Evolutionary conservation across 78 protist genomes (phyloP).

Genomic region (Fonticula alba): DNA sequence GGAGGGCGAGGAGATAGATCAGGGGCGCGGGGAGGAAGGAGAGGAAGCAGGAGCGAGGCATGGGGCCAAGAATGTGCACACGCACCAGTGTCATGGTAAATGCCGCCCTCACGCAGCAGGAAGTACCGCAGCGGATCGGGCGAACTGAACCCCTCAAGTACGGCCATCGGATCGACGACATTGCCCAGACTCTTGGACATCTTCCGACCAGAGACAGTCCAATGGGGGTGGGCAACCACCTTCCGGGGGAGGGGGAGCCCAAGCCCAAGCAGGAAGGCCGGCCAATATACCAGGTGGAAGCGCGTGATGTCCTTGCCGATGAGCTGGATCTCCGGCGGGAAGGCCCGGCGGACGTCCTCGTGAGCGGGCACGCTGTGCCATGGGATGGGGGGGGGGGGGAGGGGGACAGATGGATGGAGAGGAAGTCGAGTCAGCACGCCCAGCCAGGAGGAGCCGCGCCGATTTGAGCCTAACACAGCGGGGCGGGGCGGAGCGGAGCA

Average conservation of each 20-base stretch:
- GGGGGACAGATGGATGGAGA: too few species aligned
- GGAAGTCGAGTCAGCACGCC: too few species aligned
- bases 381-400: too few species aligned
- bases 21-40: background rate
- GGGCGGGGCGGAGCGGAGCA: background rate
- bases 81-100: constrained; percentile 5
- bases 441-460: background rate
- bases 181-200: too few species aligned
- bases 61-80: background rate
- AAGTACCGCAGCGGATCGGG: constrained; percentile 29
- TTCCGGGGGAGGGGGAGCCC: constrained; percentile 22
- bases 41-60: background rate
- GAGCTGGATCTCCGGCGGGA: constrained; percentile 49
- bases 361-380: background rate
- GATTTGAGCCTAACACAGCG: background rate
- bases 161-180: constrained; percentile 17
- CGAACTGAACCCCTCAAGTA: constrained; percentile 9
- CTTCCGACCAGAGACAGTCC: constrained; percentile 33
- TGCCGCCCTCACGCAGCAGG: constrained; percentile 9
- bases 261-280: constrained; percentile 47
- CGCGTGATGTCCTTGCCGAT: constrained; percentile 60
- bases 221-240: constrained; percentile 36
- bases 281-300: constrained; percentile 73
- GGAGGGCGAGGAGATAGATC: background rate
- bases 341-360: background rate